Conservation (phyloP, 1,284 basidiomycete genomes). For the Marasmius tenuissimus region DNA sequence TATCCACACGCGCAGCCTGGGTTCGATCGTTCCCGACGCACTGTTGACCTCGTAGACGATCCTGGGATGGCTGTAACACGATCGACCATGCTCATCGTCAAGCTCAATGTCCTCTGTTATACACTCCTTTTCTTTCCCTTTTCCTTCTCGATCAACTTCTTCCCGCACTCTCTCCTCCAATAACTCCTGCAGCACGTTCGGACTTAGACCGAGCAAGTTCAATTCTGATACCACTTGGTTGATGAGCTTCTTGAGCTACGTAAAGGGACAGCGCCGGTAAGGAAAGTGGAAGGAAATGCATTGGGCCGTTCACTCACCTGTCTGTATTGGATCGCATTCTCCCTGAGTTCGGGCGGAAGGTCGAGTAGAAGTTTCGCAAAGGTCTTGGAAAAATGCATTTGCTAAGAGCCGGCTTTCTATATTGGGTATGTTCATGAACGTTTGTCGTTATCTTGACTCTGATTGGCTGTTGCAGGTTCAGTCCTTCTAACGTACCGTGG, state of each 20-base stretch:
- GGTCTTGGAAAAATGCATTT: constrained; percentile 84
- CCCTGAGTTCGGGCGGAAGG: constrained; percentile 74
- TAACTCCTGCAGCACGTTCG: constrained; percentile 48
- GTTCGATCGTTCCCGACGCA: constrained; percentile 49
- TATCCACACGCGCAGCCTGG: constrained; percentile 53
- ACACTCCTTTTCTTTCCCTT: constrained; percentile 10
- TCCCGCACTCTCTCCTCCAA: constrained; percentile 28
- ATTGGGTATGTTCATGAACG: not conserved
- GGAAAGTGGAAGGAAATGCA: not conserved
- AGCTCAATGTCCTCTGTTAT: constrained; percentile 6
- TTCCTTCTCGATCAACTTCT: constrained; percentile 4
- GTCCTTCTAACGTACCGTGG: not conserved
- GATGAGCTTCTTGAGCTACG: constrained; percentile 89
- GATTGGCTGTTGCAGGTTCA: not conserved
- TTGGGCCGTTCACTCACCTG: constrained; percentile 46
- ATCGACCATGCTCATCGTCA: constrained; percentile 9
- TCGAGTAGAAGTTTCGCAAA: constrained; percentile 69
- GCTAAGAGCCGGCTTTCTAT: not conserved
- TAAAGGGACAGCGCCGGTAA: not conserved
- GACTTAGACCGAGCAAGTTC: constrained; percentile 73
- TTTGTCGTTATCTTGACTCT: not conserved
- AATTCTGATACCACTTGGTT: constrained; percentile 86
- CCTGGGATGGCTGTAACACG: constrained; percentile 16
- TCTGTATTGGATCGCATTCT: constrained; percentile 85
- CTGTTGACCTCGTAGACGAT: constrained; percentile 58